Evolutionary conservation across 225 moss, liverwort and hornwort genomes (phyloP).

Genomic region (Sphagnum contortum): DNA sequence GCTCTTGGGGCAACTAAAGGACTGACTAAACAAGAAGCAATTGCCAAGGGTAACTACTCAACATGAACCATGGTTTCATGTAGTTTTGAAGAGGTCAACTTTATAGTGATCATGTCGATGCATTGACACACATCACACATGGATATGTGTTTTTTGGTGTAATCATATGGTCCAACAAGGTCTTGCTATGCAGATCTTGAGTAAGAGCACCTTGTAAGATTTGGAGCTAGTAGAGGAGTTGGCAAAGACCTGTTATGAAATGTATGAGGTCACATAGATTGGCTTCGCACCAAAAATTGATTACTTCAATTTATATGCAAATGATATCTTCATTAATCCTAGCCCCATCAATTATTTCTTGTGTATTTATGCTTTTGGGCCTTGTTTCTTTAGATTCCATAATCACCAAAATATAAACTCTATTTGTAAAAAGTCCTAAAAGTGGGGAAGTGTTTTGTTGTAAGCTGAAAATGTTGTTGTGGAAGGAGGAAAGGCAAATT

Average conservation of each 20-base stretch:
- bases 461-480: conserved; percentile 28
- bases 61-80: neutral
- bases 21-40: conserved; percentile 57
- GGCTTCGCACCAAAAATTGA: conserved; percentile 87
- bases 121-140: too few relatives aligned
- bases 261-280: conserved; percentile 88
- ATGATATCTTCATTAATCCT: neutral
- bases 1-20: conserved; percentile 93
- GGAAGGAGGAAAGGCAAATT: conserved; percentile 58
- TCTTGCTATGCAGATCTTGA: conserved; percentile 35
- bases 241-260: conserved; percentile 86
- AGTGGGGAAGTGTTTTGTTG: neutral
- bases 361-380: neutral
- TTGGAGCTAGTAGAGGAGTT: conserved; percentile 83
- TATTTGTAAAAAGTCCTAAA: neutral
- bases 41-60: conserved; percentile 34
- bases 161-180: too few relatives aligned
- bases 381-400: too few relatives aligned
- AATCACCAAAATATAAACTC: too few relatives aligned
- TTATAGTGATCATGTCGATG: too few relatives aligned
- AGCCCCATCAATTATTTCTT: neutral
- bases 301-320: conserved; percentile 83
- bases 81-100: too few relatives aligned
- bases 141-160: too few relatives aligned
- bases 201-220: conserved; percentile 58